Conservation (phyloP, 768 basidiomycete species). For the Gyrodon lividus region DNA sequence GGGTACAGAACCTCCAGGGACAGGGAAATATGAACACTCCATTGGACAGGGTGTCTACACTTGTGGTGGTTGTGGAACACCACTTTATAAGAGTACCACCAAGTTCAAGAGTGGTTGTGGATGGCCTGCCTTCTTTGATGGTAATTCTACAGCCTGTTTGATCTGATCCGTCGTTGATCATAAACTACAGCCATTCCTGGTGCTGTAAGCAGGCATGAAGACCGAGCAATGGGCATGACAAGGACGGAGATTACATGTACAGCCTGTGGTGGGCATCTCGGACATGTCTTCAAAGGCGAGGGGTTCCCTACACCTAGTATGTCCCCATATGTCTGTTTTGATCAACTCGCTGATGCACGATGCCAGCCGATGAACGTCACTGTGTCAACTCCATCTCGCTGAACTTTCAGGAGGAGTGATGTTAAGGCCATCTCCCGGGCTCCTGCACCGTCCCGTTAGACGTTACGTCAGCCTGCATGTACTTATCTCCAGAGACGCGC, state of each 20-base stretch:
- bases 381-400: slow-evolving; percentile 90
- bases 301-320: slow-evolving; percentile 75
- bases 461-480: background rate
- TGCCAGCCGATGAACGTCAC: slow-evolving; percentile 75
- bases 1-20: slow-evolving; percentile 78
- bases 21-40: slow-evolving; percentile 78
- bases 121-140: slow-evolving; percentile 98
- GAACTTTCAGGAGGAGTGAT: slow-evolving; percentile 56
- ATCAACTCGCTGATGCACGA: background rate
- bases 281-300: slow-evolving; percentile 95
- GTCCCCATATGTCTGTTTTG: slow-evolving; percentile 24
- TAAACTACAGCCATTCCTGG: slow-evolving; percentile 75
- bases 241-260: slow-evolving; percentile 88
- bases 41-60: slow-evolving; percentile 64
- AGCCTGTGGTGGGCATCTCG: slow-evolving; percentile 90
- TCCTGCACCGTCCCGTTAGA: background rate
- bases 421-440: background rate
- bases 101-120: slow-evolving; percentile 94
- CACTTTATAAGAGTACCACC: slow-evolving; percentile 84
- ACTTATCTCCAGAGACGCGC: background rate
- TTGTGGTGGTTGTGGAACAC: slow-evolving; percentile 79
- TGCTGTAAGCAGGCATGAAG: slow-evolving; percentile 78
- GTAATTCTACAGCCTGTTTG: slow-evolving; percentile 36
- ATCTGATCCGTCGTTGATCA: background rate
- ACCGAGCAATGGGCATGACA: slow-evolving; percentile 59